Conservation (phyloP, 1,139 yeast species). For the Pichiaceae sp. region DNA sequence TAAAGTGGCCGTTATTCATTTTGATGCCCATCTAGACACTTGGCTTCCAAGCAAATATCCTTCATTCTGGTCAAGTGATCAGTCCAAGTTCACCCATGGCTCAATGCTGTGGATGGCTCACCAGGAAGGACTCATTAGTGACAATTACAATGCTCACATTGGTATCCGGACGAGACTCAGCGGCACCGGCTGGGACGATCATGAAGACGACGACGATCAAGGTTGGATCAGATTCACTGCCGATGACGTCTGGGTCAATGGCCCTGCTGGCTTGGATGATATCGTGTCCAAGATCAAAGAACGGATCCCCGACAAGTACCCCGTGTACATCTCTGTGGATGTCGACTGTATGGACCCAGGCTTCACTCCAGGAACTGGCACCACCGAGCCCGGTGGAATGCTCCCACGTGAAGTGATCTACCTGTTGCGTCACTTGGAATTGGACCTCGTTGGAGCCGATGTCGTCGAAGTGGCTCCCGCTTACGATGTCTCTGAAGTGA, state of each 20-base stretch:
- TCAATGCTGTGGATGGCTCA: conserved; percentile 76
- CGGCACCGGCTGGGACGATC: conserved; percentile 49
- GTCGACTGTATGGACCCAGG: conserved; percentile 80
- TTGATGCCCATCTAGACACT: conserved; percentile 75
- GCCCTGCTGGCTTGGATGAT: conserved; percentile 47
- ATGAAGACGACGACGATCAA: conserved; percentile 53
- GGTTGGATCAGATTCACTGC: conserved; percentile 58
- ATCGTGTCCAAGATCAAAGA: conserved; percentile 43
- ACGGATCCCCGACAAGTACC: conserved; percentile 45
- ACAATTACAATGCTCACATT: conserved; percentile 54
- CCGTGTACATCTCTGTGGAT: conserved; percentile 68
- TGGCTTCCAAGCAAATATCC: conserved; percentile 69
- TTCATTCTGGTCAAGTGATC: conserved; percentile 60
- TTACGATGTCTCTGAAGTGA: conserved; percentile 62
- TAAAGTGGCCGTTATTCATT: conserved; percentile 59
- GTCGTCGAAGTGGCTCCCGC: conserved; percentile 74
- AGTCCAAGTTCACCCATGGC: conserved; percentile 64
- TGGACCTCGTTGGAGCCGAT: conserved; percentile 70
- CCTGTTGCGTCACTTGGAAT: conserved; percentile 50
- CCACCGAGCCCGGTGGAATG: conserved; percentile 80
- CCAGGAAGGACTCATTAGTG: conserved; percentile 52
- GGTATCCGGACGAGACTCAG: conserved; percentile 65
- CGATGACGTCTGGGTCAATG: conserved; percentile 62
- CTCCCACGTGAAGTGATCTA: conserved; percentile 66
- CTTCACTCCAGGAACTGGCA: conserved; percentile 76